Base-by-base conservation (phyloP, 164 flowering plant species). In the Piper betle region DNA sequence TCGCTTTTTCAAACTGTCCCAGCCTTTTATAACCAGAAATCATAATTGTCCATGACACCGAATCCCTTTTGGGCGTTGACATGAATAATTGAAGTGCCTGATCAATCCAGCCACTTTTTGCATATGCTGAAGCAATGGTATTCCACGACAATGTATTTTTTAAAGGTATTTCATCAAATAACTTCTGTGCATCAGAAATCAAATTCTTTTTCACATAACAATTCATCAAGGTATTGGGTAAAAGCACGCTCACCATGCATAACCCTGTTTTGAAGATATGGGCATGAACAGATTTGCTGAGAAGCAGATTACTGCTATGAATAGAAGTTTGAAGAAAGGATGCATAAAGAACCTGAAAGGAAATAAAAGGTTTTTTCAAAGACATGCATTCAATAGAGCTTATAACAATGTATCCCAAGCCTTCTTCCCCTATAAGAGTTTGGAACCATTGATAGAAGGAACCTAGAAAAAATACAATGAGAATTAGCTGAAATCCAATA, bases 31-130 rank as follows among this genome's bases (percentile, higher is more conserved):
- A 81, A 19, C 92, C 90, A 58, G 80, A 85, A 12, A 91, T 83
- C 88, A 91, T 75, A 0, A 85, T 66, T 46, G 96, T 83, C 93
- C 91, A 91, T 0, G 97, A 83, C 65, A 91, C 89, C 8, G 96
- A 84, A 63, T 91, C 93, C 10, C 76, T 76, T 2, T 78, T 78
- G 4, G 93, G 93, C 66, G 83, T 81, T 57, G 66, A 64, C 16
- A 75, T 46, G 61, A 91, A 86, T 2, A 91, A 0, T 0, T 17
- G 38, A 18, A 16, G 66, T 0, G 94, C 89, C 25, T 12, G 62
- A 8, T 72, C 72, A 0, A 84, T 52, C 19, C 37, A 61, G 0
- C 94, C 97, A 54, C 66, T 71, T 66, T 84, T 84, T 0, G 84
- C 81, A 72, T 86, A 82, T 0, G 80, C 81, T 0, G 97, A 91